Base-by-base conservation (phyloP, 2,329 filamentous ascomycete species). In the Calonectria honghensis region DNA sequence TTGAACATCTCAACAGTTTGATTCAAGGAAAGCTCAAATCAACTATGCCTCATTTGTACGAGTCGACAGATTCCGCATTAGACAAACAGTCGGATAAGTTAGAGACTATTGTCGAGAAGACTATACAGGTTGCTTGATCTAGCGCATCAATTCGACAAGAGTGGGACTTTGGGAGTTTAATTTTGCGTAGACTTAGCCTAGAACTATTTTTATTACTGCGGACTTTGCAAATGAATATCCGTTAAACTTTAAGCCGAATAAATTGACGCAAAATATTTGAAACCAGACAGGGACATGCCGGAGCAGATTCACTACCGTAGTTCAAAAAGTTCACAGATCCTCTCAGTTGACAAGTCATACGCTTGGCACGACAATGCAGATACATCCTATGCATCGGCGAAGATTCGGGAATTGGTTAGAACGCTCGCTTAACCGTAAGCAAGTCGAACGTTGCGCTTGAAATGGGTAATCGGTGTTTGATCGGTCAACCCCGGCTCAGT, bases 401-500 rank as follows among this genome's bases (percentile, higher is more conserved):
- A 39, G 13, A 13, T 41, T 63, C 57, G 57, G 57, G 6, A 41
- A 41, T 41, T 24, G 35, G 24, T 3, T 20, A 20, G 13, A 10
- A 7, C 14, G 16, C 7, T 16, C 35, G 7, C 9, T 29, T 18
- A 27, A 41, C 4, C 24, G n/a, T 24, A 41, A 11, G 3, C 3
- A 20, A 57, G 20, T 31, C 20, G 7, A 63, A 20, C 7, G 57
- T 41, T 41, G 57, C 35, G 32, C 24, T 37, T 10, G 6, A 63
- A 41, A 63, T 63, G 57, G 35, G 29, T 63, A 63, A 63, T 24
- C 57, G 57, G 57, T 37, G 57, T 63, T 63, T 63, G 57, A 41
- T 27, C 57, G 37, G 35, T 63, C 37, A 24, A n/a, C 31, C 41
- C 57, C 57, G 57, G 27, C 10, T 7, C 57, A 29, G 18, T 41